Evolutionary conservation across 345 rosid genomes (phyloP).

Genomic region (Melaleuca alternifolia): DNA sequence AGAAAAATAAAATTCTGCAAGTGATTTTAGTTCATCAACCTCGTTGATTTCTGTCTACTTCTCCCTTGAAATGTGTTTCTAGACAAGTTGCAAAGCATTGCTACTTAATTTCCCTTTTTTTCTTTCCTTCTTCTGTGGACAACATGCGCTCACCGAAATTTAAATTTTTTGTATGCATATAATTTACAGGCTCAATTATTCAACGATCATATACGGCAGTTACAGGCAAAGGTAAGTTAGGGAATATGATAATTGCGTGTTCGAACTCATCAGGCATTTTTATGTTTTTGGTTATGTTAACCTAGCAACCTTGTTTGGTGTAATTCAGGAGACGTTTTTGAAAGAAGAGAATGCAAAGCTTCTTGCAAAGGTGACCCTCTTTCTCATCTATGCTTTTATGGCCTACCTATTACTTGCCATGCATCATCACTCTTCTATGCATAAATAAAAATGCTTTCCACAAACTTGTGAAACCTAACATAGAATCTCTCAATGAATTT

Average conservation of each 20-base stretch:
- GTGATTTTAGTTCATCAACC: not conserved
- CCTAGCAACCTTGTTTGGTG: not conserved
- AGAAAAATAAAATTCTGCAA: not conserved
- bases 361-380: constrained; percentile 18
- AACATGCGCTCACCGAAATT: not conserved
- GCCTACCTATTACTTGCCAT: not conserved
- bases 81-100: not conserved
- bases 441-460: not conserved
- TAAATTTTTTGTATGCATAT: not conserved
- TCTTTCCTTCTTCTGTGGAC: not conserved
- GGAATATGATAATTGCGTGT: not conserved
- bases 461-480: not conserved
- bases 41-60: not conserved
- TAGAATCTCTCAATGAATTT: not conserved
- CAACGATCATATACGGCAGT: constrained; percentile 28
- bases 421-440: not conserved
- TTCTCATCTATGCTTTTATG: not conserved
- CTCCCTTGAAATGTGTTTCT: not conserved
- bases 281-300: not conserved
- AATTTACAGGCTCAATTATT: constrained; percentile 26
- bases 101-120: not conserved
- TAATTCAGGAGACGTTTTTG: constrained; percentile 36
- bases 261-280: too few relatives aligned
- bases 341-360: constrained; percentile 32
- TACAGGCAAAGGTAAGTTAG: constrained; percentile 28